Percentiles rank a stretch among this genome's conserved stretches.
Evolutionary conservation across 2,329 filamentous ascomycete species (phyloP).

Genomic region (Pseudopithomyces maydicus): DNA sequence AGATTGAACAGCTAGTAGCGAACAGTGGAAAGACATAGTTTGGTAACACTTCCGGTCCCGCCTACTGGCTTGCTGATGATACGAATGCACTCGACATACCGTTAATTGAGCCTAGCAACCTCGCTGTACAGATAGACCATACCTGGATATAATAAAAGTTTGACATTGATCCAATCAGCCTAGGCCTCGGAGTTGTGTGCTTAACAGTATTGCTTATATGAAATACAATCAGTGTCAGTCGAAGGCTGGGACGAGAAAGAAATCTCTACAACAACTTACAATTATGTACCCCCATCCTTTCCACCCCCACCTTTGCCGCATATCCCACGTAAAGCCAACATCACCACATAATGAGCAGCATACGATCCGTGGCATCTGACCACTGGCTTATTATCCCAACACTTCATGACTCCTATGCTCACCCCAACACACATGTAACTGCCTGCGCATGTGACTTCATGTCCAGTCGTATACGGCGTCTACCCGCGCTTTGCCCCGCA

Average conservation of each 20-base stretch:
- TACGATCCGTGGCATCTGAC: neutral
- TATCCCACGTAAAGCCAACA: neutral
- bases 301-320: too few relatives aligned
- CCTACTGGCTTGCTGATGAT: neutral
- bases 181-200: too few relatives aligned
- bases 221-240: too few relatives aligned
- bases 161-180: too few relatives aligned
- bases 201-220: too few relatives aligned
- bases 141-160: too few relatives aligned
- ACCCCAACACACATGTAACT: neutral
- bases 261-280: too few relatives aligned
- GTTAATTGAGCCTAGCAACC: neutral
- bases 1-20: neutral
- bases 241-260: too few relatives aligned
- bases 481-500: conserved; percentile 3
- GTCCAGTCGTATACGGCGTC: neutral
- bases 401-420: neutral
- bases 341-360: neutral
- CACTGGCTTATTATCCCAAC: neutral
- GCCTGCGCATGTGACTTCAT: neutral
- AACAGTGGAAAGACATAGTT: neutral
- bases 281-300: too few relatives aligned
- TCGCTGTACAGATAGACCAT: too few relatives aligned
- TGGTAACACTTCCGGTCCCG: neutral
- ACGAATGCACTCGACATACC: neutral